Percentiles rank a stretch among this genome's conserved stretches.
These are phyloP conservation scores for Gnetum montanum DNA, from an alignment of 75 land plant species.

Conservation along the genomic window DNA sequence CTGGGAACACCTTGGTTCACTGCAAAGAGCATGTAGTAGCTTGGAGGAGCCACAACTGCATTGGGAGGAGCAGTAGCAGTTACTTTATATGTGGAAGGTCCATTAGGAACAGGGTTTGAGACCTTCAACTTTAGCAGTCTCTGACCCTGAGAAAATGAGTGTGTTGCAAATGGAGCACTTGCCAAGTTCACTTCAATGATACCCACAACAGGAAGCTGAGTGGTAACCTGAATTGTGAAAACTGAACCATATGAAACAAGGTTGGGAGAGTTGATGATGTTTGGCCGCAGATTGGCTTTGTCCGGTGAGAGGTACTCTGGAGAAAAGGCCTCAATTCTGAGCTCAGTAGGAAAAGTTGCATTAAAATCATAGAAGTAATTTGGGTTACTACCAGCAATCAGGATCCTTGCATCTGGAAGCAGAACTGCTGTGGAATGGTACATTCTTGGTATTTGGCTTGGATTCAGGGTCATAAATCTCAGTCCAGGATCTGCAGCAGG, in stretches of 20 bases:
- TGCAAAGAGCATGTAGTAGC: slow-evolving; percentile 76
- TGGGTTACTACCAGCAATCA: slow-evolving; percentile 68
- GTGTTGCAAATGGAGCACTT: slow-evolving; percentile 72
- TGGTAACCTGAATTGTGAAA: slow-evolving; percentile 33
- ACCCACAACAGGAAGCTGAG: slow-evolving; percentile 44
- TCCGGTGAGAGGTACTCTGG: slow-evolving; percentile 61
- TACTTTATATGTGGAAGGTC: slow-evolving; percentile 23
- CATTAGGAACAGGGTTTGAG: slow-evolving; percentile 15
- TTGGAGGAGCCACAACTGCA: slow-evolving; percentile 63
- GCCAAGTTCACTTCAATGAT: slow-evolving; percentile 47
- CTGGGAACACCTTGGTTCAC: slow-evolving; percentile 82
- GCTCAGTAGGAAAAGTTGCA: slow-evolving; percentile 60
- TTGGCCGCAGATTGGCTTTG: slow-evolving; percentile 41
- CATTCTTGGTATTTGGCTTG: slow-evolving; percentile 52
- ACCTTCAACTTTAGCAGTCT: slow-evolving; percentile 47
- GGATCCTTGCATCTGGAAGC: slow-evolving; percentile 61
- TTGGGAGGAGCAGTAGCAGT: slow-evolving; percentile 38
- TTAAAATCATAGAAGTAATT: slow-evolving; percentile 43
- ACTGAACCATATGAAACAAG: slow-evolving; percentile 34
- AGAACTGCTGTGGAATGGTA: slow-evolving; percentile 77
- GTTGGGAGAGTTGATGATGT: slow-evolving; percentile 25
- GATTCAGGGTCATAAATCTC: slow-evolving; percentile 57
- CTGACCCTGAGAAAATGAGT: slow-evolving; percentile 72
- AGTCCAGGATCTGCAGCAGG: slow-evolving; percentile 41
- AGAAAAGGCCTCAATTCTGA: slow-evolving; percentile 74